A percentile compares a stretch with the other conserved stretches of the same genome.
Conservation (phyloP, 1,284 basidiomycete species). For the Austroboletus niveus region DNA sequence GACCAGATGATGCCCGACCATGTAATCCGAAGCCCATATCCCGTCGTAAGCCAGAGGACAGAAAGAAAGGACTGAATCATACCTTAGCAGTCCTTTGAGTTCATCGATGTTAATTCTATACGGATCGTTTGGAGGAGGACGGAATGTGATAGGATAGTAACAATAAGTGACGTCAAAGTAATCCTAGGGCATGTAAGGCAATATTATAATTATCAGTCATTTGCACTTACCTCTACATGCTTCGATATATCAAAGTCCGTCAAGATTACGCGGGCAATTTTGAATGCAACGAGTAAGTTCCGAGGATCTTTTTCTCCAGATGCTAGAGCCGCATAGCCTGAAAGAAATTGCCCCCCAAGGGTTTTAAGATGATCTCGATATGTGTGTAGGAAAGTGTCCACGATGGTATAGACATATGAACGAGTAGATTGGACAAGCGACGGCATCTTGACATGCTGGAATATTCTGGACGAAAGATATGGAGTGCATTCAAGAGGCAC, state of each 20-base stretch:
- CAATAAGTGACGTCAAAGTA: conserved; percentile 97
- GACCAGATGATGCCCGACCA: neutral
- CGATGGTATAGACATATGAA: conserved; percentile 77
- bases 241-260: conserved; percentile 83
- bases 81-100: conserved; percentile 76
- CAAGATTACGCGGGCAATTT: conserved; percentile 80
- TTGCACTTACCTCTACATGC: conserved; percentile 67
- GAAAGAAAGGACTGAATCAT: conserved; percentile 3
- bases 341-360: conserved; percentile 73
- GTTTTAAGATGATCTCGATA: conserved; percentile 72
- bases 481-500: neutral
- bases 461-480: conserved; percentile 51
- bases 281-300: conserved; percentile 89
- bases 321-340: conserved; percentile 76
- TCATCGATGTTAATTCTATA: conserved; percentile 92
- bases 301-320: conserved; percentile 98
- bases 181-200: conserved; percentile 47
- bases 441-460: conserved; percentile 79
- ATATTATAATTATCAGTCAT: neutral
- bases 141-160: conserved; percentile 98
- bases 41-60: conserved; percentile 24
- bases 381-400: conserved; percentile 77
- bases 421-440: conserved; percentile 81
- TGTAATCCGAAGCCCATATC: neutral
- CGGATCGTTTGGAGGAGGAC: conserved; percentile 91